Evolutionary conservation across 768 basidiomycete genomes (phyloP).

Genomic region (Tricholoma flavovirens): DNA sequence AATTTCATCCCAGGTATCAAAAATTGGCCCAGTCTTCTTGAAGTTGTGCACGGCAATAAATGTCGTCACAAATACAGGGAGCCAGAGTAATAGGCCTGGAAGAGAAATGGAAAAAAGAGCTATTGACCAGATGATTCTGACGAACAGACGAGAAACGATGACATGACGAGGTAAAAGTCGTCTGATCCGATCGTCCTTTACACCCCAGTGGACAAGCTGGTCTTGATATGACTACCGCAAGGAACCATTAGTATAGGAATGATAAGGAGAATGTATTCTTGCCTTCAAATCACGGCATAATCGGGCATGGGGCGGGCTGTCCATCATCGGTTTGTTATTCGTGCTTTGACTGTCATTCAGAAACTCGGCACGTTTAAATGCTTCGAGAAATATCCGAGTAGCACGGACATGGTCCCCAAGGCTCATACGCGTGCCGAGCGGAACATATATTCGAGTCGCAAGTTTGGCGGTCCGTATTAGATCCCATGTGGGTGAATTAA

Average conservation of each 20-base stretch:
- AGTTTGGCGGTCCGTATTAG: slow-evolving; percentile 69
- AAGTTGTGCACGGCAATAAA: slow-evolving; percentile 67
- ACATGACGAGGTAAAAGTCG: slow-evolving; percentile 48
- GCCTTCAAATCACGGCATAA: slow-evolving; percentile 60
- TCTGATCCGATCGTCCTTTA: slow-evolving; percentile 85
- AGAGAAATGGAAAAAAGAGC: slow-evolving; percentile 60
- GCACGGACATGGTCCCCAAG: slow-evolving; percentile 82
- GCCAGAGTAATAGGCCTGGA: slow-evolving; percentile 79
- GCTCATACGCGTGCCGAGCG: slow-evolving; percentile 80
- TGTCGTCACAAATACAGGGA: slow-evolving; percentile 70
- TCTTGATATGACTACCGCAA: slow-evolving; percentile 64
- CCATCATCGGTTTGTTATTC: slow-evolving; percentile 20
- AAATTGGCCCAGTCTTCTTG: slow-evolving; percentile 76
- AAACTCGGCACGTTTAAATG: slow-evolving; percentile 44
- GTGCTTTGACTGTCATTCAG: slow-evolving; percentile 22
- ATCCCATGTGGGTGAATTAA: slow-evolving; percentile 84
- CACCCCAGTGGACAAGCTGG: slow-evolving; percentile 53
- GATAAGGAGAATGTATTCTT: slow-evolving; percentile 4
- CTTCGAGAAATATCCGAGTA: slow-evolving; percentile 68
- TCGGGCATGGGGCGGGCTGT: slow-evolving; percentile 15
- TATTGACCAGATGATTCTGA: slow-evolving; percentile 61
- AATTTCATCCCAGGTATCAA: slow-evolving; percentile 87
- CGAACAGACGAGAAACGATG: slow-evolving; percentile 56
- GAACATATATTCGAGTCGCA: slow-evolving; percentile 77
- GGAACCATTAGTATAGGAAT: neutral